Evolutionary conservation across 139 green algal genomes (phyloP), one percentile per base, ranked within the genome.

Genomic region (Coccomyxa sp.): DNA sequence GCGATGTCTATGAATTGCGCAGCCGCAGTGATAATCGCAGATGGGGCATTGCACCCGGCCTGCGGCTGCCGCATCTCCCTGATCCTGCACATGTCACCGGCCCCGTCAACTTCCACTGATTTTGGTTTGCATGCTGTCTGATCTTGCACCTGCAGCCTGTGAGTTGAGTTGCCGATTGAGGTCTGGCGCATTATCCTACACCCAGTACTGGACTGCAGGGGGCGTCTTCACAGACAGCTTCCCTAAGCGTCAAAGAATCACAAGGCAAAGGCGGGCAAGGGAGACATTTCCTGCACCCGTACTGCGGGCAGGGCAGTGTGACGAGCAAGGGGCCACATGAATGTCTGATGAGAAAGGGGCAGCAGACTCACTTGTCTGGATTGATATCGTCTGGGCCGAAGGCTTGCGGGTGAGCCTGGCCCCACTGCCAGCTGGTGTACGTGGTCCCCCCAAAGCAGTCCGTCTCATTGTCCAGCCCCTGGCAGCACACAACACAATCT

Each of bases 381-480:
- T 40, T 16, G 41, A 78, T 40, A 8, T 78, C 74, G 41, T 71
- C 29, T 39, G 50, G 44, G 27, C 1, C 18, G 44, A 39, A 78
- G 29, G 74, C 29, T 4, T 64, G 37, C 1, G 74, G 74, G 41
- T 78, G 74, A 16, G 74, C 24, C 37, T 50, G 41, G 41, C 74
- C 74, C n/a, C 31, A 37, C 0, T 12, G 36, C 75, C 75, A 79
- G 75, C 74, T 18, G 2, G 44, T 55, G 22, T 71, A 34, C 33
- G n/a, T 74, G 55, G 37, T 34, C 18, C 35, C 14, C 16, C 75
- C 75, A 16, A 73, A 18, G 64, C 83, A 86, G 33, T 79, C 73
- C 9, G 76, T 83, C 38, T 81, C 81, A 6, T 81, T 50, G 18
- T 81, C 80, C 37, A 64, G 33, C 12, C 69, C 74, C 39, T 74